Conservation (phyloP, 2,329 filamentous ascomycete genomes). For the Pestalotiopsis sp. region DNA sequence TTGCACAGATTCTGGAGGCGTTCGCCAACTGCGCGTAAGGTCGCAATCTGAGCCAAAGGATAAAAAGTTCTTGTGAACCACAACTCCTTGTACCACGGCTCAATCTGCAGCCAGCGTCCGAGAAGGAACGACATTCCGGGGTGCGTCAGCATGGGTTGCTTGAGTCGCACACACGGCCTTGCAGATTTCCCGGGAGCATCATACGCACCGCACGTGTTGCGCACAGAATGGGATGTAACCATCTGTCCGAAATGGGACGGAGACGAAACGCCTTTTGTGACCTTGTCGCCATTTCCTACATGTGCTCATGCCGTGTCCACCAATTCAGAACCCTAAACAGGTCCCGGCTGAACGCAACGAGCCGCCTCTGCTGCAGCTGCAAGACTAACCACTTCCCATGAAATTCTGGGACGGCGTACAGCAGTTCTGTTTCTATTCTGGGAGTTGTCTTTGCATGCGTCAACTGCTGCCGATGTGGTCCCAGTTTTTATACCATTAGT, state of each 20-base stretch:
- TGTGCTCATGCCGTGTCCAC: background rate
- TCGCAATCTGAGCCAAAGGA: background rate
- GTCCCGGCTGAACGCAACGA: background rate
- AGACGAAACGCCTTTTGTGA: background rate
- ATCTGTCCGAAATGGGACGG: background rate
- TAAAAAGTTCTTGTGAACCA: background rate
- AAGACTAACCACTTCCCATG: background rate
- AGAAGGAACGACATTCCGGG: background rate
- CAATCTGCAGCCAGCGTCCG: background rate
- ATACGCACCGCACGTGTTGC: constrained; percentile 3
- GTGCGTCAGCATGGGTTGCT: background rate
- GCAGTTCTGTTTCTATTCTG: too few species aligned
- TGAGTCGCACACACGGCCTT: background rate
- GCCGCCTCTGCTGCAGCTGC: background rate
- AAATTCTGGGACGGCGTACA: background rate
- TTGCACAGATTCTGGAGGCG: background rate
- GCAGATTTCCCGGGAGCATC: background rate
- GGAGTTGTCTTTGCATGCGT: too few species aligned
- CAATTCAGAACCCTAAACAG: background rate
- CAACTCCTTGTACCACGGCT: background rate
- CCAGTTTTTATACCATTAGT: too few species aligned
- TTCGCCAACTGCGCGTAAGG: background rate
- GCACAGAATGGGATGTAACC: constrained; percentile 4
- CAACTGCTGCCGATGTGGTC: too few species aligned
- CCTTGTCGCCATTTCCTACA: background rate